phyloP scores from a whole-genome alignment of 192 early-diverging fungal genomes.

The Linnemannia zychae region DNA sequence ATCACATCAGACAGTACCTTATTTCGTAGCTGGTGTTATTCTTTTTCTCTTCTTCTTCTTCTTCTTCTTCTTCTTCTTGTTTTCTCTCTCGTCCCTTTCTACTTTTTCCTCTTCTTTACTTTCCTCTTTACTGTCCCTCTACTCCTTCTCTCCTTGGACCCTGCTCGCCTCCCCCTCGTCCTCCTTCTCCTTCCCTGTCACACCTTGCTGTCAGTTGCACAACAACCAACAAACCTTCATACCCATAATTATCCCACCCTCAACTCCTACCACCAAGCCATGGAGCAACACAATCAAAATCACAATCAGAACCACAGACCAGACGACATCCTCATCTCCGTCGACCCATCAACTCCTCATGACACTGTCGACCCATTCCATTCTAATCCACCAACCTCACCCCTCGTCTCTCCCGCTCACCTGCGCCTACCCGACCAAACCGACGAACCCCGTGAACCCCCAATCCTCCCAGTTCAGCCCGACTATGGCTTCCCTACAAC shows the following conservation, averaged over 20 bases:
- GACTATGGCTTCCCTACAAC: neutral
- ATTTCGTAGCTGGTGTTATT: neutral
- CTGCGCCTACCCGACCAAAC: neutral
- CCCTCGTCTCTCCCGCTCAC: slow-evolving; percentile 4
- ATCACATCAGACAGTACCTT: neutral
- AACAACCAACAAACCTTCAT: neutral
- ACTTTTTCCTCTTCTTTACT: neutral
- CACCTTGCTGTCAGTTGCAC: neutral
- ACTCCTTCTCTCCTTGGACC: slow-evolving; percentile 27
- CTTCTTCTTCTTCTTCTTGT: too few species aligned
- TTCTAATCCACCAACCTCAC: neutral
- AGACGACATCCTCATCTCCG: slow-evolving; percentile 31
- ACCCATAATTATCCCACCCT: neutral
- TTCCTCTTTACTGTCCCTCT: too few species aligned
- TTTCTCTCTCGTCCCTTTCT: neutral
- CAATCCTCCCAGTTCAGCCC: neutral
- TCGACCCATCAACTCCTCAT: slow-evolving; percentile 9
- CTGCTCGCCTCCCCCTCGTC: neutral
- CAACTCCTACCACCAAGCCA: neutral
- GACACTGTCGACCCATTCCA: neutral
- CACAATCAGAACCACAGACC: neutral
- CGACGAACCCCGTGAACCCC: slow-evolving; percentile 1
- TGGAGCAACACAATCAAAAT: neutral
- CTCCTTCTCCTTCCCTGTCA: neutral
- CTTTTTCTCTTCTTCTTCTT: neutral